A percentile compares a stretch with the other conserved stretches of the same genome.
Evolutionary conservation across 345 rosid species (phyloP).

Genomic region (Geranium rotundifolium): DNA sequence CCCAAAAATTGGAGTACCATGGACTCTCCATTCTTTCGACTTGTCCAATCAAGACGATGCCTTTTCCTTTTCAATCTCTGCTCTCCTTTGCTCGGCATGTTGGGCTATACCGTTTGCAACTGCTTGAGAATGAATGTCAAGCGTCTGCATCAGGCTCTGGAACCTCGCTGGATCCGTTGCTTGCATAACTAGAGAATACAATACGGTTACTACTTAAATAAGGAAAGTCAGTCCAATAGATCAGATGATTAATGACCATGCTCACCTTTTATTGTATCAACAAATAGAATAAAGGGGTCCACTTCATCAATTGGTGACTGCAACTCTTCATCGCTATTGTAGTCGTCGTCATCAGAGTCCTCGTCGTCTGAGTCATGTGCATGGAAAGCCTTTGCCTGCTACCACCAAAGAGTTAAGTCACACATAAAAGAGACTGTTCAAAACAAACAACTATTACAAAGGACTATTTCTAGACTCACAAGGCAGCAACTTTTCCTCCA

Average conservation of each 20-base stretch:
- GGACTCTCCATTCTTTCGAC: too few relatives aligned
- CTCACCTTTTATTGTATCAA: constrained; percentile 77
- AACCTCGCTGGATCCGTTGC: constrained; percentile 64
- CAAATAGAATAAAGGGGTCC: constrained; percentile 90
- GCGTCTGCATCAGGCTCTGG: constrained; percentile 69
- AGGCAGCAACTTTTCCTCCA: too few relatives aligned
- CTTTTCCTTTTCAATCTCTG: constrained; percentile 84
- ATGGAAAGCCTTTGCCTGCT: constrained; percentile 65
- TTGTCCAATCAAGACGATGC: too few relatives aligned
- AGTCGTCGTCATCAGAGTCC: constrained; percentile 84
- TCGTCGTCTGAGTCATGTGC: constrained; percentile 57
- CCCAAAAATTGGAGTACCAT: too few relatives aligned
- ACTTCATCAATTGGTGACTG: constrained; percentile 96
- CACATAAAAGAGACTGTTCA: too few relatives aligned
- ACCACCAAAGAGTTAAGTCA: too few relatives aligned
- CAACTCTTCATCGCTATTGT: constrained; percentile 82
- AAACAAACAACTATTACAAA: too few relatives aligned
- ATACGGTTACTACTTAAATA: background rate
- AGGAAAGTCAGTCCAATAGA: background rate
- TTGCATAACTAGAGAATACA: constrained; percentile 45
- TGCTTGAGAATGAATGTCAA: constrained; percentile 79
- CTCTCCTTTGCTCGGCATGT: constrained; percentile 92
- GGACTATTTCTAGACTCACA: too few relatives aligned
- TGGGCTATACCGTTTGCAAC: constrained; percentile 80
- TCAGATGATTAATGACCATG: background rate